These are phyloP conservation scores for Perilla frutescens DNA, from an alignment of 257 asterid genomes.

Conservation along the genomic window DNA sequence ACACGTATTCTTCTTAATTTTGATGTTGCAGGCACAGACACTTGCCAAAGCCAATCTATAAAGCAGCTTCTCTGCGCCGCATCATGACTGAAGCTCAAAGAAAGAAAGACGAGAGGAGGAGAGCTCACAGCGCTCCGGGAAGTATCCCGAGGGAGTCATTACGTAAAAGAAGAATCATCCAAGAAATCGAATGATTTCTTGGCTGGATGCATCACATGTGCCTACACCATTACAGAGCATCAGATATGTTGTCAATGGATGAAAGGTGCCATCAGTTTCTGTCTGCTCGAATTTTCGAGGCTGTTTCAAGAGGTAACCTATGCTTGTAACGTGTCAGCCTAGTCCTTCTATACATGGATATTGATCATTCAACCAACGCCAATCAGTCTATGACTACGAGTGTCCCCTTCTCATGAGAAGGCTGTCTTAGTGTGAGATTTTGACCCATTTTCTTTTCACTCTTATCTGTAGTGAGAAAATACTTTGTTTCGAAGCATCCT, in stretches of 20 bases:
- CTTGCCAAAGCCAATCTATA: conserved; percentile 84
- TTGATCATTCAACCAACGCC: neutral
- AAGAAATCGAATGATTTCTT: conserved; percentile 67
- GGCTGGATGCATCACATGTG: neutral
- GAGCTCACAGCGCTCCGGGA: conserved; percentile 94
- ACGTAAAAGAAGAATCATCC: conserved; percentile 70
- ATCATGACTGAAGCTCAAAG: conserved; percentile 63
- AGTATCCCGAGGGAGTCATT: conserved; percentile 58
- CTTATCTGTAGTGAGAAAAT: neutral
- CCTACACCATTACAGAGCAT: conserved; percentile 2
- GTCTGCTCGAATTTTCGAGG: neutral
- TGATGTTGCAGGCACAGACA: conserved; percentile 79
- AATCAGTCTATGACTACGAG: neutral
- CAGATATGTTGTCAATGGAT: neutral
- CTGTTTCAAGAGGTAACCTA: too few species aligned
- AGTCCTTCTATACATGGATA: neutral
- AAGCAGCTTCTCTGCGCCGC: conserved; percentile 71
- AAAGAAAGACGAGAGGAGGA: conserved; percentile 73
- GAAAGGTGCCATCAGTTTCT: neutral
- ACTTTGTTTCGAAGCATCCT: neutral
- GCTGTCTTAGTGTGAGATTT: neutral
- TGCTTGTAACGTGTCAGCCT: neutral
- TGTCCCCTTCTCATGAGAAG: neutral
- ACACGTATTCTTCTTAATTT: conserved; percentile 1
- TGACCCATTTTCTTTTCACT: neutral